phyloP scores from a whole-genome alignment of 1,284 basidiomycete species.

The Boletus smithii region DNA sequence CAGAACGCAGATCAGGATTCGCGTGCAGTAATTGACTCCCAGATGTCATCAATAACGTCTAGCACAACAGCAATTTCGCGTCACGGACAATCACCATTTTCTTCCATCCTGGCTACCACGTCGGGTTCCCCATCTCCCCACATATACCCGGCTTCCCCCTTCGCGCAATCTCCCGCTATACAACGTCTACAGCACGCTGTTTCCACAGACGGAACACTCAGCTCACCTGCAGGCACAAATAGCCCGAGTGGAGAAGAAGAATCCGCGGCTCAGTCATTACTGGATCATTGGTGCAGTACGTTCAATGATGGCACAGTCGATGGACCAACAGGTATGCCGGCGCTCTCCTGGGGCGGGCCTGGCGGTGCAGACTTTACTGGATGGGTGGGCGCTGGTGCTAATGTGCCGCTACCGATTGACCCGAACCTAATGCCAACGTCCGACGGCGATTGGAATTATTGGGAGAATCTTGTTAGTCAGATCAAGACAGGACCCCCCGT shows the following conservation, averaged over 20 bases:
- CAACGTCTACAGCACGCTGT: conserved; percentile 58
- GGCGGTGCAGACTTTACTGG: conserved; percentile 56
- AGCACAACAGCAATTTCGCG: conserved; percentile 22
- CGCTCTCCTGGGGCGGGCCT: conserved; percentile 61
- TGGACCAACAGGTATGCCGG: conserved; percentile 44
- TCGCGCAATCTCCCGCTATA: conserved; percentile 53
- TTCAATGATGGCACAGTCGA: conserved; percentile 64
- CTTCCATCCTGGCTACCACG: conserved; percentile 37
- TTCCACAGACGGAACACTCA: conserved; percentile 40
- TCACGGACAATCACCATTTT: conserved; percentile 35
- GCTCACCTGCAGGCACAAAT: conserved; percentile 54
- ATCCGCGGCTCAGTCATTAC: conserved; percentile 65
- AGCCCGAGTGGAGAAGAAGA: conserved; percentile 74
- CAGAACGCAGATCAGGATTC: conserved; percentile 22
- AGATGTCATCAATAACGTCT: conserved; percentile 49
- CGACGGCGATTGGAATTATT: conserved; percentile 76
- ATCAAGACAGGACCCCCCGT: conserved; percentile 51
- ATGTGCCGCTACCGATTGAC: conserved; percentile 35
- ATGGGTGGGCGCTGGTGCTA: conserved; percentile 48
- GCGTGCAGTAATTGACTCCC: conserved; percentile 33
- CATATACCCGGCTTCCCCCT: conserved; percentile 32
- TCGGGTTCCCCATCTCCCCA: conserved; percentile 27
- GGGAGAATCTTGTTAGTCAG: conserved; percentile 76
- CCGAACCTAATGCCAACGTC: conserved; percentile 43
- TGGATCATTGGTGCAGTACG: conserved; percentile 79